Evolutionary conservation across 2,329 filamentous ascomycete genomes (phyloP).

Genomic region (Fusarium protoensiforme): DNA sequence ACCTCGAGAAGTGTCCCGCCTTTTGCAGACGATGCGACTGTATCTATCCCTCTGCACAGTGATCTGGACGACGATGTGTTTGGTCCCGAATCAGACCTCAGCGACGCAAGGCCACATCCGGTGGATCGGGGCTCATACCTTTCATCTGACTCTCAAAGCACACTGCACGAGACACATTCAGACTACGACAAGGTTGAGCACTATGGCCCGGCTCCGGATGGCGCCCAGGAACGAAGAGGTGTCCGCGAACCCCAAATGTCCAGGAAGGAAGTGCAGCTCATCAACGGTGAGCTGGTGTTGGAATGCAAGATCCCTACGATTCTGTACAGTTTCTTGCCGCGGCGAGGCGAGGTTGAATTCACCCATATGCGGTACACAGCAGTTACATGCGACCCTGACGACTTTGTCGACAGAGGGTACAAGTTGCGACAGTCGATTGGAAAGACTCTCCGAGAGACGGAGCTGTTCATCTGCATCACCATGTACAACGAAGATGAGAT

Average conservation of each 20-base stretch:
- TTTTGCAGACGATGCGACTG: slow-evolving; percentile 75
- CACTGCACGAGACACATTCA: slow-evolving; percentile 59
- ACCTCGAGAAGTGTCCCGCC: slow-evolving; percentile 60
- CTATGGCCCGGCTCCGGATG: slow-evolving; percentile 88
- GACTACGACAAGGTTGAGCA: slow-evolving; percentile 73
- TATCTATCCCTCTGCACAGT: slow-evolving; percentile 75
- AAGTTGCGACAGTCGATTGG: slow-evolving; percentile 93
- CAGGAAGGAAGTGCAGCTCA: slow-evolving; percentile 93
- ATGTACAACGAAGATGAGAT: slow-evolving; percentile 99
- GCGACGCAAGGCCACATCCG: slow-evolving; percentile 62
- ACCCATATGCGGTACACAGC: slow-evolving; percentile 99
- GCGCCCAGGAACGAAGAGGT: slow-evolving; percentile 87
- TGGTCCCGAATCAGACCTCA: slow-evolving; percentile 67
- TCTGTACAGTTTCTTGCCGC: slow-evolving; percentile 93
- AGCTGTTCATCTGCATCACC: slow-evolving; percentile 95
- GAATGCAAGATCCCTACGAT: slow-evolving; percentile 99
- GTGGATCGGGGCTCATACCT: slow-evolving; percentile 68
- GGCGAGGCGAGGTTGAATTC: slow-evolving; percentile 93
- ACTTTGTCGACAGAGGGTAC: slow-evolving; percentile 89
- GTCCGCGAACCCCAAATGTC: slow-evolving; percentile 88
- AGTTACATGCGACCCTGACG: slow-evolving; percentile 97
- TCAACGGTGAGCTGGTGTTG: slow-evolving; percentile 96
- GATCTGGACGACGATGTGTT: slow-evolving; percentile 77
- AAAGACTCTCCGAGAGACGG: slow-evolving; percentile 85
- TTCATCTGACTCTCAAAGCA: slow-evolving; percentile 61